These are phyloP conservation scores for Penicillium olsonii DNA, from an alignment of 2,329 filamentous ascomycete genomes.

Conservation along the genomic window DNA sequence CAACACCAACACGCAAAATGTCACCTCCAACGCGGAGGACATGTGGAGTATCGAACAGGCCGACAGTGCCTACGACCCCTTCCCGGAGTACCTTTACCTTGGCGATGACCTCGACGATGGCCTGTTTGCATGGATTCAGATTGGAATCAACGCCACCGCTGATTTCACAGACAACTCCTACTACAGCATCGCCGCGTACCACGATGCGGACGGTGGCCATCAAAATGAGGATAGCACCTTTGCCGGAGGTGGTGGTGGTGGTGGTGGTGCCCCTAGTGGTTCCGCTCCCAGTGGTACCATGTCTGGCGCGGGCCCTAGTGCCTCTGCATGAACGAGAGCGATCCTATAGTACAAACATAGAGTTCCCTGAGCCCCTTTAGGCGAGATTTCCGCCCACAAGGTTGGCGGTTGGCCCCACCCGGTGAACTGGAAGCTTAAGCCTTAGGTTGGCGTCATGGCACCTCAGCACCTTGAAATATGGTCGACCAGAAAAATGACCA, in stretches of 20 bases:
- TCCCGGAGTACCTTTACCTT: slow-evolving; percentile 57
- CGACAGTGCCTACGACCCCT: slow-evolving; percentile 51
- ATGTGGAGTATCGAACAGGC: slow-evolving; percentile 42
- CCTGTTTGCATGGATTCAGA: slow-evolving; percentile 52
- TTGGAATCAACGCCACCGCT: slow-evolving; percentile 48
- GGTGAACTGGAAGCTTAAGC: not conserved
- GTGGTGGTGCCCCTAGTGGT: not conserved
- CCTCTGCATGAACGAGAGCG: slow-evolving; percentile 2
- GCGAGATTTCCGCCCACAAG: not conserved
- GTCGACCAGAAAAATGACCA: too few relatives aligned
- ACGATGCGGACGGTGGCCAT: slow-evolving; percentile 20
- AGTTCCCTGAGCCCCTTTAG: not conserved
- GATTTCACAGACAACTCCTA: slow-evolving; percentile 23
- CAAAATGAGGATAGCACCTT: slow-evolving; percentile 12
- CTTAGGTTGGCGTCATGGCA: not conserved
- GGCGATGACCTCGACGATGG: slow-evolving; percentile 52
- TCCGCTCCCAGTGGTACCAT: slow-evolving; percentile 10
- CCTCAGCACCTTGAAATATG: too few relatives aligned
- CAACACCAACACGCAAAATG: slow-evolving; percentile 27
- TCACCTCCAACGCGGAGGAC: slow-evolving; percentile 49
- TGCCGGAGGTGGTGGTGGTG: slow-evolving; percentile 2
- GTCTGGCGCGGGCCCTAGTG: not conserved
- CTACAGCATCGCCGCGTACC: slow-evolving; percentile 22
- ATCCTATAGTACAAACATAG: not conserved
- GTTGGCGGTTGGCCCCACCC: not conserved